Evolutionary conservation across 2,329 filamentous ascomycete genomes (phyloP).

Genomic region (Nemania sp.): DNA sequence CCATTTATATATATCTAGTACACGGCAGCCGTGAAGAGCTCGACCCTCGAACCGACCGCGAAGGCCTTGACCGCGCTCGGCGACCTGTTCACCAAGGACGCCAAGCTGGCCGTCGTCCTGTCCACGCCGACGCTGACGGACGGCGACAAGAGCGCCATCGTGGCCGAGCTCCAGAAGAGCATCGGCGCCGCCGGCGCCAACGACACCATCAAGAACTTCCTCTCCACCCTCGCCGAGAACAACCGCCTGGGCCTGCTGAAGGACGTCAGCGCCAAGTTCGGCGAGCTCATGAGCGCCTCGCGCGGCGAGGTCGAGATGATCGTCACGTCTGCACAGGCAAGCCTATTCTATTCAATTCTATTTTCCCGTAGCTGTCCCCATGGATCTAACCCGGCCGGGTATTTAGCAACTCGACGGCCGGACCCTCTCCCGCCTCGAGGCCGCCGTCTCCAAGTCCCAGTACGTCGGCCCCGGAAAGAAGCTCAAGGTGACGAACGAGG

Average conservation of each 20-base stretch:
- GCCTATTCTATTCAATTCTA: conserved; percentile 40
- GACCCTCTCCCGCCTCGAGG: conserved; percentile 84
- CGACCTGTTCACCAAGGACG: conserved; percentile 76
- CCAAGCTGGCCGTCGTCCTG: conserved; percentile 79
- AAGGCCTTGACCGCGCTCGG: conserved; percentile 75
- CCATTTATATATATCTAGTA: conserved; percentile 68
- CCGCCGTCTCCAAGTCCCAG: conserved; percentile 84
- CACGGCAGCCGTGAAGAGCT: conserved; percentile 90
- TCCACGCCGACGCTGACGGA: conserved; percentile 76
- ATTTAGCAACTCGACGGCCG: conserved; percentile 76
- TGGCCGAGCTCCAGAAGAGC: conserved; percentile 86
- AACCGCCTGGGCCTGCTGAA: conserved; percentile 86
- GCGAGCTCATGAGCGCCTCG: conserved; percentile 81
- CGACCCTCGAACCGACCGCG: conserved; percentile 81
- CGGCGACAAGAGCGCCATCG: conserved; percentile 82
- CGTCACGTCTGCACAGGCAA: conserved; percentile 87
- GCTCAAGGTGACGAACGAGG: conserved; percentile 94
- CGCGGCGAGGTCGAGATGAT: conserved; percentile 92
- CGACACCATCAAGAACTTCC: conserved; percentile 92
- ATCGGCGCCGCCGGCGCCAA: conserved; percentile 68
- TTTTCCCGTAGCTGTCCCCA: not conserved
- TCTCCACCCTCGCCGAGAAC: conserved; percentile 89
- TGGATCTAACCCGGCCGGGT: conserved; percentile 12
- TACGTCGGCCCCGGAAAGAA: conserved; percentile 93
- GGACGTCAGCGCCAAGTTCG: conserved; percentile 86